Evolutionary conservation across 176 grass and related monocot genomes (phyloP).

Genomic region (Oryza officinalis): DNA sequence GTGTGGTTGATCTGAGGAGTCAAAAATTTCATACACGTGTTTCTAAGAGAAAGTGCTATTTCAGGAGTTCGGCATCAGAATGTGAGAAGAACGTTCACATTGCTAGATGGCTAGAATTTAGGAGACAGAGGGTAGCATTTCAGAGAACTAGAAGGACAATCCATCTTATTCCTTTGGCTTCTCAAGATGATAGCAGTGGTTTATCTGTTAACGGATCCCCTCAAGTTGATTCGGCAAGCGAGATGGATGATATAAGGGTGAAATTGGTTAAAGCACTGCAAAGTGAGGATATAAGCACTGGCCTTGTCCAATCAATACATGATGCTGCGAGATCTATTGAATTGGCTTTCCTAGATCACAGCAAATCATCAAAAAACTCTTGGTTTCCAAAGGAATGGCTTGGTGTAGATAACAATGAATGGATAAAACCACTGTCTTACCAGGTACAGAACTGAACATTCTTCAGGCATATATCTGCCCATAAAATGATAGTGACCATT

Average conservation of each 20-base stretch:
- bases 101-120: slow-evolving; percentile 63
- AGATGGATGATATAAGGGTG: slow-evolving; percentile 73
- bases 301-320: slow-evolving; percentile 86
- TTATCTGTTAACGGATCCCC: slow-evolving; percentile 66
- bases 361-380: slow-evolving; percentile 47
- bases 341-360: slow-evolving; percentile 73
- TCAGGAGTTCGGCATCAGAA: slow-evolving; percentile 35
- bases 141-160: slow-evolving; percentile 48
- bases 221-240: slow-evolving; percentile 55
- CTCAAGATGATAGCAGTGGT: slow-evolving; percentile 61
- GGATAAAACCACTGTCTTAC: slow-evolving; percentile 89
- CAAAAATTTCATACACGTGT: slow-evolving; percentile 44
- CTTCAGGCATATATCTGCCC: slow-evolving; percentile 9
- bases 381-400: slow-evolving; percentile 89
- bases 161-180: slow-evolving; percentile 49
- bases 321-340: slow-evolving; percentile 93
- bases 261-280: slow-evolving; percentile 72
- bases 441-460: slow-evolving; percentile 55
- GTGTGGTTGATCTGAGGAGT: slow-evolving; percentile 38
- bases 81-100: slow-evolving; percentile 30
- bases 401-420: slow-evolving; percentile 84
- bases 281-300: slow-evolving; percentile 68
- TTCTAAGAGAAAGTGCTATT: slow-evolving; percentile 52
- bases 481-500: neutral
- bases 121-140: slow-evolving; percentile 38